Percentiles rank a stretch among this genome's conserved stretches.
phyloP scores from a whole-genome alignment of 495 filamentous ascomycete species.

The Bryoglossum gracile region DNA sequence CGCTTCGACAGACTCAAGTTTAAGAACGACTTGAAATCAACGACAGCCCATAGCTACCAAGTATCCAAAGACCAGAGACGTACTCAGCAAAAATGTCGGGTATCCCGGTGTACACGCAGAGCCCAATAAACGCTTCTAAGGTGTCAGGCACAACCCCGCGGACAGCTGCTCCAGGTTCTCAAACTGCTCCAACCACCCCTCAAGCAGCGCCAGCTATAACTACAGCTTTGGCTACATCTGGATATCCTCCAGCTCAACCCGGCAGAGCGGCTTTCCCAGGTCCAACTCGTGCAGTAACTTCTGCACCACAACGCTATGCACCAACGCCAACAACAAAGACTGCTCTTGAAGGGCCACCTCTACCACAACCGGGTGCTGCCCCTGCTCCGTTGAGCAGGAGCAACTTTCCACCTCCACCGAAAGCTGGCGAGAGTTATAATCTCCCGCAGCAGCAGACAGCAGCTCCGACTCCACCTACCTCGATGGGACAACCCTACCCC shows the following conservation, averaged over 20 bases:
- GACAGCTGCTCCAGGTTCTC: slow-evolving; percentile 20
- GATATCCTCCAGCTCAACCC: slow-evolving; percentile 20
- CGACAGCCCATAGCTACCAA: no score
- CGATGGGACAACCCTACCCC: slow-evolving; percentile 24
- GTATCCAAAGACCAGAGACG: no score
- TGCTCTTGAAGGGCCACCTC: slow-evolving; percentile 26
- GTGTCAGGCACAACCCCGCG: slow-evolving; percentile 32
- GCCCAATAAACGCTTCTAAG: slow-evolving; percentile 38
- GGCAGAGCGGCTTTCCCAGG: slow-evolving; percentile 14
- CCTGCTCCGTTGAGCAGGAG: slow-evolving; percentile 27
- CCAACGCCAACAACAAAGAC: slow-evolving; percentile 26
- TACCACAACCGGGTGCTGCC: slow-evolving; percentile 45
- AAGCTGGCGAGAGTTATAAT: slow-evolving; percentile 34
- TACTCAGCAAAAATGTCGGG: no score
- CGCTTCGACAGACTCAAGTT: no score
- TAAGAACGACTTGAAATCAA: no score
- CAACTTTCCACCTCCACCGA: slow-evolving; percentile 41
- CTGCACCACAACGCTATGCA: slow-evolving; percentile 8
- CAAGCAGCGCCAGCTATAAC: slow-evolving; percentile 4
- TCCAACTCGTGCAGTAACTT: slow-evolving; percentile 17
- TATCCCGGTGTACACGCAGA: slow-evolving; percentile 43
- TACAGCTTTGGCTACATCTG: slow-evolving; percentile 9
- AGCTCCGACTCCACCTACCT: slow-evolving; percentile 8
- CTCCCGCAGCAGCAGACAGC: slow-evolving; percentile 23
- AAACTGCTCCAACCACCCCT: slow-evolving; percentile 3